Conservation (phyloP, 139 green algal genomes). For the Picochlorum costavermella region DNA sequence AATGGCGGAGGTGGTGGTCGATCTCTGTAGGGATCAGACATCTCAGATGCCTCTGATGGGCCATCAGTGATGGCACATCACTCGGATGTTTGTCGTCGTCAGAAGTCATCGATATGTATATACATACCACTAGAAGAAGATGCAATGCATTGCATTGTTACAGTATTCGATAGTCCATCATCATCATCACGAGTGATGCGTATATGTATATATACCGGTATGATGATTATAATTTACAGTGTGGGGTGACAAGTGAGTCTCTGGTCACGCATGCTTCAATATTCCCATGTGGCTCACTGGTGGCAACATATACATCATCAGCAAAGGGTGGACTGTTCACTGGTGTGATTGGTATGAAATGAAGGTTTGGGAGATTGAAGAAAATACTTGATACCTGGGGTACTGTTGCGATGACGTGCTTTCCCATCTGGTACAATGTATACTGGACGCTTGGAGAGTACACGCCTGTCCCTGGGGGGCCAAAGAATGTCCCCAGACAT, state of each 20-base stretch:
- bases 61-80: no score
- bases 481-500: constrained; percentile 67
- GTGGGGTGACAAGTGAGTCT: constrained; percentile 18
- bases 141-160: no score
- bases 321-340: constrained; percentile 63
- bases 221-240: constrained; percentile 30
- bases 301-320: constrained; percentile 91
- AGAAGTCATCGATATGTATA: no score
- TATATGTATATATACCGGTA: neutral
- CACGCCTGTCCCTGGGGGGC: constrained; percentile 66
- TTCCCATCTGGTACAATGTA: constrained; percentile 84
- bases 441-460: constrained; percentile 86
- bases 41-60: no score
- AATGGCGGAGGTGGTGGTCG: neutral
- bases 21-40: no score
- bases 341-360: constrained; percentile 80
- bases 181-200: no score
- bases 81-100: no score
- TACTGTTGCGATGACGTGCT: constrained; percentile 39
- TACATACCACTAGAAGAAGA: no score
- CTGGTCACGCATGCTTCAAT: constrained; percentile 73
- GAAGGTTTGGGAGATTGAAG: constrained; percentile 93
- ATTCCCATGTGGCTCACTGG: constrained; percentile 82
- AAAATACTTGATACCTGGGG: constrained; percentile 67
- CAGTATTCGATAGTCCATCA: no score